Conservation (phyloP, 1,284 basidiomycete species). For the Ceratobasidium sp. region DNA sequence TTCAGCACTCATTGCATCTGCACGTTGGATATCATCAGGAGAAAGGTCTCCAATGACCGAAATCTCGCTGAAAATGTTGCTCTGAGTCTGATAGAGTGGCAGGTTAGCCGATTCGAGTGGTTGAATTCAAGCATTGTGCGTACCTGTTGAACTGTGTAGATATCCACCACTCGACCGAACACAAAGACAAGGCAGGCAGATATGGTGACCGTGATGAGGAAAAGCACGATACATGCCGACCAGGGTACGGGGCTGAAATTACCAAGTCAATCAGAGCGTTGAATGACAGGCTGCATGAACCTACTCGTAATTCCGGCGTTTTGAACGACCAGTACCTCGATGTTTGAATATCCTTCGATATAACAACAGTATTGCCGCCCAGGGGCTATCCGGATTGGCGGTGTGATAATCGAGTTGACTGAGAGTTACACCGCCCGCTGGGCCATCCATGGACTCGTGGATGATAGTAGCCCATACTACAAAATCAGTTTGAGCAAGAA, state of each 20-base stretch:
- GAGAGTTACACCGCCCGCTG: slow-evolving; percentile 21
- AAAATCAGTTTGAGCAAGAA: neutral
- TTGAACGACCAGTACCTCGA: slow-evolving; percentile 18
- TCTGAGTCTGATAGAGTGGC: too few species aligned
- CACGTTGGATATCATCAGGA: slow-evolving; percentile 15
- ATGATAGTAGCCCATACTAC: slow-evolving; percentile 40
- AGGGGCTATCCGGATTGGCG: slow-evolving; percentile 34
- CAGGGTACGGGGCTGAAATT: slow-evolving; percentile 10
- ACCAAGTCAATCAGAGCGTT: neutral
- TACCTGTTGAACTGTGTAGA: slow-evolving; percentile 26
- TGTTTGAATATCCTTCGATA: slow-evolving; percentile 35
- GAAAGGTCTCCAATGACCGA: slow-evolving; percentile 28
- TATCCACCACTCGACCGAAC: slow-evolving; percentile 35
- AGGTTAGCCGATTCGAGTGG: too few species aligned
- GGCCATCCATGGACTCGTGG: slow-evolving; percentile 34
- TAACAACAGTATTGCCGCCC: slow-evolving; percentile 25
- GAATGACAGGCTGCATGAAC: neutral
- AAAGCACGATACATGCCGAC: slow-evolving; percentile 22
- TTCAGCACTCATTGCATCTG: neutral
- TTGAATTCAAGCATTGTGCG: too few species aligned
- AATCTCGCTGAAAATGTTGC: slow-evolving; percentile 4
- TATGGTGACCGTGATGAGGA: slow-evolving; percentile 8
- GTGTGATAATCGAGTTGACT: slow-evolving; percentile 27
- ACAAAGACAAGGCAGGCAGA: slow-evolving; percentile 31
- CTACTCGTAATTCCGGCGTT: slow-evolving; percentile 31